Evolutionary conservation across 2,329 filamentous ascomycete genomes (phyloP).

Genomic region (Curvularia verruculosa): DNA sequence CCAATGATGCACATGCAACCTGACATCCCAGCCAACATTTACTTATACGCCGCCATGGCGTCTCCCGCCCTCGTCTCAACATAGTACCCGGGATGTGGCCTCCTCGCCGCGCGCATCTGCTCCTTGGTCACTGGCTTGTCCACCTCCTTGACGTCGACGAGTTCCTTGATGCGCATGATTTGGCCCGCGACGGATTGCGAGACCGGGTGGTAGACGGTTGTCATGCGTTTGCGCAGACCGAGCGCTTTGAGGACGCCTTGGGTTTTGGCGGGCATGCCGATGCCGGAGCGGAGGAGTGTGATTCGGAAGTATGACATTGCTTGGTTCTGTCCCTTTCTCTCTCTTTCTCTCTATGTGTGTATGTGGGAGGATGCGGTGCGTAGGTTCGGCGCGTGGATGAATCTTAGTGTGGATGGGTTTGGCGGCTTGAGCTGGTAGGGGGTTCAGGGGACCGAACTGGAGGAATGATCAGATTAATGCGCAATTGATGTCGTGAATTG

Average conservation of each 20-base stretch:
- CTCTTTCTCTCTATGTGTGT: background rate
- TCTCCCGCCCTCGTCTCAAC: conserved; percentile 63
- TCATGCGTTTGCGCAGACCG: conserved; percentile 81
- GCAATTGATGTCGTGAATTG: background rate
- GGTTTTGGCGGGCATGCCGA: conserved; percentile 79
- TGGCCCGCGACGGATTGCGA: conserved; percentile 81
- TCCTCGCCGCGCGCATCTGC: conserved; percentile 73
- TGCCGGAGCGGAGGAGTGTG: conserved; percentile 85
- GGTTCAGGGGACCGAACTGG: too few species aligned
- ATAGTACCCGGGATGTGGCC: conserved; percentile 80
- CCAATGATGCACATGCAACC: too few species aligned
- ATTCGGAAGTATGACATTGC: conserved; percentile 85
- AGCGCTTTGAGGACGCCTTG: conserved; percentile 83
- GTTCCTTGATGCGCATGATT: conserved; percentile 92
- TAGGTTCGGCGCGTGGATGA: conserved; percentile 5
- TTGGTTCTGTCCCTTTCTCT: conserved; percentile 8
- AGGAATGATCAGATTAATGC: background rate
- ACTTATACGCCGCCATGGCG: conserved; percentile 26
- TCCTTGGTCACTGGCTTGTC: conserved; percentile 65
- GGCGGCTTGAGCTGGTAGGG: background rate
- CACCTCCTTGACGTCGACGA: conserved; percentile 83
- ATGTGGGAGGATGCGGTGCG: conserved; percentile 3
- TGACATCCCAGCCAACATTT: background rate
- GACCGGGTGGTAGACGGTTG: conserved; percentile 89
- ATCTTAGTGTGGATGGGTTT: conserved; percentile 1